A percentile compares a stretch with the other conserved stretches of the same genome.
These are phyloP conservation scores for Paraleonurus japonicus DNA, from an alignment of 257 asterid species.

Conservation along the genomic window DNA sequence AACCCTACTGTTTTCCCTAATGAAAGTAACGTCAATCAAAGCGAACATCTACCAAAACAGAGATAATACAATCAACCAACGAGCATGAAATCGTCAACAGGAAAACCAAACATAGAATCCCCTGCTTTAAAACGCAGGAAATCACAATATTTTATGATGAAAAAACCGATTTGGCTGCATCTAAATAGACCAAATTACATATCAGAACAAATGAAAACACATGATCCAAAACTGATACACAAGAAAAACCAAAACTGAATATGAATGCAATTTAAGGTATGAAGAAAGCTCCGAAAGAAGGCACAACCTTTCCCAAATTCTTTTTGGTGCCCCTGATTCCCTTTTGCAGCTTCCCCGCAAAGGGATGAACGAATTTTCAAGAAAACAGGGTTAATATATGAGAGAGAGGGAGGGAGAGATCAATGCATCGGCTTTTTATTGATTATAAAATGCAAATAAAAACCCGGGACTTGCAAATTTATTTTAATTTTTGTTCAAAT, in stretches of 20 bases:
- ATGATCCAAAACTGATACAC: background rate
- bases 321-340: background rate
- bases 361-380: conserved; percentile 18
- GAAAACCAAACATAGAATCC: background rate
- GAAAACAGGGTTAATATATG: background rate
- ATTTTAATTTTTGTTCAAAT: no score
- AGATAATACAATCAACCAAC: conserved; percentile 11
- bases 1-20: background rate
- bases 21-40: conserved; percentile 8
- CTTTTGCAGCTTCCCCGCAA: conserved; percentile 28
- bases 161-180: background rate
- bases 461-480: background rate
- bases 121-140: background rate
- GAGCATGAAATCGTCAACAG: background rate
- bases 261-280: conserved; percentile 1
- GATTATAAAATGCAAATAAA: background rate
- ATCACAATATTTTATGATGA: background rate
- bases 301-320: conserved; percentile 29
- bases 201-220: background rate
- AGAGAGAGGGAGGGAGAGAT: background rate
- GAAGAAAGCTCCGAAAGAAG: conserved; percentile 8
- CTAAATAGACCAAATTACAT: background rate
- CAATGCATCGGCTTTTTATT: background rate
- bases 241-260: background rate
- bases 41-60: background rate